Percentiles rank a stretch among this genome's conserved stretches.
phyloP scores from a whole-genome alignment of 805 yeast genomes.

The Starmerella bombicola region DNA sequence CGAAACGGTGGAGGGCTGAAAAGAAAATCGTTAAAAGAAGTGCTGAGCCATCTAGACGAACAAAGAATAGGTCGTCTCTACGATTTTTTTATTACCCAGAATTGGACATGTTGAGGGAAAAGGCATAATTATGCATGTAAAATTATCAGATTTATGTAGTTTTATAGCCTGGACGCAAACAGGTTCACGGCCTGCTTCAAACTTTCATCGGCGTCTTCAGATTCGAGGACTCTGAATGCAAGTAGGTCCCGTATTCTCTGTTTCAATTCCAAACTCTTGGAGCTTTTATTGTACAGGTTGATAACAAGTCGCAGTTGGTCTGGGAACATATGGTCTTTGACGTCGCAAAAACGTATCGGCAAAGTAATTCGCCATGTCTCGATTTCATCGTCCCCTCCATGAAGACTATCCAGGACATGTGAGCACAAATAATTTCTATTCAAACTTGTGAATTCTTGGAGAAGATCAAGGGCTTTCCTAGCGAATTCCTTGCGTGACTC shows the following conservation, averaged over 20 bases:
- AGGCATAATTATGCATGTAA: too few relatives aligned
- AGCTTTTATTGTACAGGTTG: conserved; percentile 41
- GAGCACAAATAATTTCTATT: conserved; percentile 54
- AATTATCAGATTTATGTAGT: background rate
- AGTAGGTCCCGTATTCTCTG: conserved; percentile 22
- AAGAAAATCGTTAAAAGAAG: conserved; percentile 71
- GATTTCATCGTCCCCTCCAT: conserved; percentile 29
- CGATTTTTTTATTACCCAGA: conserved; percentile 85
- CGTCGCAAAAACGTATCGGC: conserved; percentile 46
- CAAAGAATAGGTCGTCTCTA: conserved; percentile 75
- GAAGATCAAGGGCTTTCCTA: conserved; percentile 39
- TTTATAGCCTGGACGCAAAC: conserved; percentile 18
- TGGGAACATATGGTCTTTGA: conserved; percentile 37
- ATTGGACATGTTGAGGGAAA: too few relatives aligned
- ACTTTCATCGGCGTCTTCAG: conserved; percentile 18
- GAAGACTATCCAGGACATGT: conserved; percentile 48
- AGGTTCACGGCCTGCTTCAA: conserved; percentile 21
- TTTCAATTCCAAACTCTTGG: conserved; percentile 20
- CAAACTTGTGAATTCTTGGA: conserved; percentile 58
- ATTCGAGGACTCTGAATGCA: conserved; percentile 18
- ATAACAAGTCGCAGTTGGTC: conserved; percentile 55
- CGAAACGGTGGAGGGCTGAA: conserved; percentile 74
- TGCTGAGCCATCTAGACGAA: conserved; percentile 66
- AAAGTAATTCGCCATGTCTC: conserved; percentile 48
- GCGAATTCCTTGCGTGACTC: conserved; percentile 33